These are phyloP conservation scores for Ceratocystis huliohia DNA, from an alignment of 2,329 filamentous ascomycete genomes.

Conservation along the genomic window DNA sequence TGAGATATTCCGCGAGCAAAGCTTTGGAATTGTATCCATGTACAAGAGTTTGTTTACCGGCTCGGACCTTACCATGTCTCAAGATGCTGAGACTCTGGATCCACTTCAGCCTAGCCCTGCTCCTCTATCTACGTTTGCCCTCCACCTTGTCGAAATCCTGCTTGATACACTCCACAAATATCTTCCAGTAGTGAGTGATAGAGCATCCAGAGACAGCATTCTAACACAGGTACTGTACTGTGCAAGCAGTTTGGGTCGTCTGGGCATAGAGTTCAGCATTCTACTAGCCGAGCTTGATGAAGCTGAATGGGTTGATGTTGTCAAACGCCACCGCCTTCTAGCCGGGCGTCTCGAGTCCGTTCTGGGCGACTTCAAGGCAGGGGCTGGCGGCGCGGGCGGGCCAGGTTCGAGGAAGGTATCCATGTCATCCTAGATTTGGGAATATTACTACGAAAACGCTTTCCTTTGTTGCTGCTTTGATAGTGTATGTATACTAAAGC, in stretches of 20 bases:
- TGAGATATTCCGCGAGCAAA: slow-evolving; percentile 95
- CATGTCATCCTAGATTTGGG: background rate
- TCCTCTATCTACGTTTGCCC: slow-evolving; percentile 68
- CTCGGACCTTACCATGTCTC: slow-evolving; percentile 4
- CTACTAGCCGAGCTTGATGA: slow-evolving; percentile 42
- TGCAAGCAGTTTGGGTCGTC: slow-evolving; percentile 73
- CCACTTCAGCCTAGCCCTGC: slow-evolving; percentile 54
- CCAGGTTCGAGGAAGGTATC: slow-evolving; percentile 17
- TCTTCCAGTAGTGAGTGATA: slow-evolving; percentile 69
- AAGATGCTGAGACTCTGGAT: slow-evolving; percentile 25
- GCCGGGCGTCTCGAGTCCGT: slow-evolving; percentile 65
- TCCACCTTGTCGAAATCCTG: slow-evolving; percentile 70
- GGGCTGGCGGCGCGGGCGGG: slow-evolving; percentile 3
- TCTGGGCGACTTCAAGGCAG: slow-evolving; percentile 40
- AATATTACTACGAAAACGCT: background rate
- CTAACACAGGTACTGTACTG: slow-evolving; percentile 89
- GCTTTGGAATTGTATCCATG: slow-evolving; percentile 88
- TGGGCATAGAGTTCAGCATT: slow-evolving; percentile 88
- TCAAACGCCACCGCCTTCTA: slow-evolving; percentile 74
- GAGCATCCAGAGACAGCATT: slow-evolving; percentile 69
- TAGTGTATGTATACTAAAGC: background rate
- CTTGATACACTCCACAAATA: slow-evolving; percentile 63
- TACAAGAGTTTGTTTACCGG: slow-evolving; percentile 75
- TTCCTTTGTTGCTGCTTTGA: background rate
- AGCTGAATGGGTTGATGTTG: slow-evolving; percentile 74